A percentile compares a stretch with the other conserved stretches of the same genome.
Conservation (phyloP, 495 filamentous ascomycete species). For the Pseudoneurospora amorphoporcata region DNA sequence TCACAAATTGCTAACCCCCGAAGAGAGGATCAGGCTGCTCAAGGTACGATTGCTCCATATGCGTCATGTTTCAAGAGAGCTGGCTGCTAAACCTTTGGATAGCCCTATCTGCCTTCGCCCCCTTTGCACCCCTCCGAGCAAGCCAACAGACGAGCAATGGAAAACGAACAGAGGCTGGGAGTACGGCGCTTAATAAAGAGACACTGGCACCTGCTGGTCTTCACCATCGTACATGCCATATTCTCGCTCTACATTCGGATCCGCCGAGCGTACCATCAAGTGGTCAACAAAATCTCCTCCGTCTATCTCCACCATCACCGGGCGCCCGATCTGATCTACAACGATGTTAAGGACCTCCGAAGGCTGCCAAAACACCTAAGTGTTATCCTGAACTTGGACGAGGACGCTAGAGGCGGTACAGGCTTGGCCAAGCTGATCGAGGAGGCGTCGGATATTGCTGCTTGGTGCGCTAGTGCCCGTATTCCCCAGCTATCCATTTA, state of each 20-base stretch:
- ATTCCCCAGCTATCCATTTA: constrained; percentile 82
- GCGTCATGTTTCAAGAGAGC: not conserved
- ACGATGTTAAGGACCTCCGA: constrained; percentile 67
- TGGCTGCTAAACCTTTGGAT: constrained; percentile 12
- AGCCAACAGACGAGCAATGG: constrained; percentile 3
- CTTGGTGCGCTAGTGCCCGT: constrained; percentile 82
- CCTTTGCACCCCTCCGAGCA: constrained; percentile 26
- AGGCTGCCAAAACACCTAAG: constrained; percentile 77
- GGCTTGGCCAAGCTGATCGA: constrained; percentile 73
- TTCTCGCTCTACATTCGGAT: constrained; percentile 81
- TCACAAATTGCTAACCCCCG: constrained; percentile 47
- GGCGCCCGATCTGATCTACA: constrained; percentile 79
- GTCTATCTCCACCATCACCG: constrained; percentile 87
- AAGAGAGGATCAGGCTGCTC: constrained; percentile 61
- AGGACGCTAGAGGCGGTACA: constrained; percentile 53
- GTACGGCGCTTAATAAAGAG: constrained; percentile 58
- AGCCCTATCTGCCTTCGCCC: constrained; percentile 64
- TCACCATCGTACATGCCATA: constrained; percentile 62
- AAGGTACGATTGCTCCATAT: constrained; percentile 27
- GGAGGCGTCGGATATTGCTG: constrained; percentile 79
- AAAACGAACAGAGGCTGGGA: constrained; percentile 34
- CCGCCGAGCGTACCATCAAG: constrained; percentile 65
- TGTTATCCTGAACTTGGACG: constrained; percentile 68
- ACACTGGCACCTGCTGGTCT: constrained; percentile 59
- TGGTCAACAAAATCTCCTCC: constrained; percentile 62